Conservation (phyloP, 176 grass and related monocot species). For the Oryza glaberrima region DNA sequence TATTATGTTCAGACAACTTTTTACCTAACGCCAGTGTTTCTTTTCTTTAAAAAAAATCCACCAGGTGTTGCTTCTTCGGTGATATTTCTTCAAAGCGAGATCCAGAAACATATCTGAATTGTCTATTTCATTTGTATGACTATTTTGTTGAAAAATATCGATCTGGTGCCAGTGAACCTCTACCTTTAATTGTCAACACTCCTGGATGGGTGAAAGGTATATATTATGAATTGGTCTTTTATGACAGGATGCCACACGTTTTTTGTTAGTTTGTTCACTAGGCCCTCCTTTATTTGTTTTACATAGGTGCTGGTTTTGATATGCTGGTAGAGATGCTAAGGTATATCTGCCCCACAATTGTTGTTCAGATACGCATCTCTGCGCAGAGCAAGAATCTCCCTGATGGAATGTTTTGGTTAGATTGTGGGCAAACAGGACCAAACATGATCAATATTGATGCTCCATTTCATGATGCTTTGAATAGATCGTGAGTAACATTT, state of each 20-base stretch:
- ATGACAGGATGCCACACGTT: not conserved
- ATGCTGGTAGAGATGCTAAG: constrained; percentile 89
- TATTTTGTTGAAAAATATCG: constrained; percentile 63
- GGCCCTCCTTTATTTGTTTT: constrained; percentile 20
- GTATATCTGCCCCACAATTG: constrained; percentile 75
- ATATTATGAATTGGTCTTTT: constrained; percentile 17
- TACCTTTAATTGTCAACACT: constrained; percentile 69
- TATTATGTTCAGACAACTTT: not conserved
- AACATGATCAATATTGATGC: constrained; percentile 61
- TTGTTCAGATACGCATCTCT: constrained; percentile 76
- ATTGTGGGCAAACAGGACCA: constrained; percentile 30
- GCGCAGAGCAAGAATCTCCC: constrained; percentile 83
- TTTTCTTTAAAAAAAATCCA: constrained; percentile 28
- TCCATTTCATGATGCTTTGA: constrained; percentile 55
- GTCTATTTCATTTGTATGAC: constrained; percentile 66
- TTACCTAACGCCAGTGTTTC: constrained; percentile 2
- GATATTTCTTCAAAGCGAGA: constrained; percentile 93
- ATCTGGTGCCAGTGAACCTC: constrained; percentile 30
- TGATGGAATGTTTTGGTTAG: constrained; percentile 79
- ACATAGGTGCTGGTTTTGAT: constrained; percentile 91
- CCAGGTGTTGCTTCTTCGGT: constrained; percentile 82
- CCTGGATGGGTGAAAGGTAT: constrained; percentile 96
- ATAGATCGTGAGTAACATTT: constrained; percentile 65
- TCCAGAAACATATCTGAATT: constrained; percentile 77
- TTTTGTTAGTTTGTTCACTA: constrained; percentile 33